Evolutionary conservation across 1,284 basidiomycete species (phyloP), one percentile per base, ranked within the genome.

Genomic region (Ganoderma multipileum): DNA sequence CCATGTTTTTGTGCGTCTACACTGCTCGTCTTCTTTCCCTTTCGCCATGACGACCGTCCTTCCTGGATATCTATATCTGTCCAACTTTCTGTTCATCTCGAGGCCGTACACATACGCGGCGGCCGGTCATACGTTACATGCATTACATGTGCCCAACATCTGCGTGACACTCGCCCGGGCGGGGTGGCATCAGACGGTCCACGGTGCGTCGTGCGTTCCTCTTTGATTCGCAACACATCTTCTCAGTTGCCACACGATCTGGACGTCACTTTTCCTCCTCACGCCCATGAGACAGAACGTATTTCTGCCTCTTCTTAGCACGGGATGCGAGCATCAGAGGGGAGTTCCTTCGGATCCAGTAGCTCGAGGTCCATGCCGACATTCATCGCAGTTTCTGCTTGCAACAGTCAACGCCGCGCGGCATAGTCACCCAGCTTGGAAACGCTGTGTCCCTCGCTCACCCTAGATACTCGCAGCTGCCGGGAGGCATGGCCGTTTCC

Each of bases 31-130:
- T 23, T 55, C 28, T 33, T 20, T 18, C 16, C 28, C 11, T 14
- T 18, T 33, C n/a, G n/a, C 54, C 54, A 16, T 55, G 54, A 55
- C 54, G 54, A 55, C 54, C 28, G 30, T 55, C 54, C 18, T 50
- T 50, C 11, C 23, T 2, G n/a, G 4, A 11, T 14, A 30, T 33
- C 52, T 5, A 30, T 18, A 55, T 55, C 52, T 30, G 18, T 55
- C 52, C 6, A 55, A 20, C 28, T 55, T 30, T 28, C 16, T 55
- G 52, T 30, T 55, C 28, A 55, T 55, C 28, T 33, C 16, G 52
- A 55, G 52, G 28, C 52, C 16, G 52, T 30, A 16, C 52, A 33
- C 52, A 18, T 12, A 20, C 28, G 8, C 52, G 16, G 52, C 5
- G 28, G 28, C 28, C 14, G 28, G 30, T 23, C 52, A 26, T 28